Percentiles rank a stretch among this genome's conserved stretches.
phyloP scores from a whole-genome alignment of 2,329 filamentous ascomycete species.

The Colletotrichum sp. region DNA sequence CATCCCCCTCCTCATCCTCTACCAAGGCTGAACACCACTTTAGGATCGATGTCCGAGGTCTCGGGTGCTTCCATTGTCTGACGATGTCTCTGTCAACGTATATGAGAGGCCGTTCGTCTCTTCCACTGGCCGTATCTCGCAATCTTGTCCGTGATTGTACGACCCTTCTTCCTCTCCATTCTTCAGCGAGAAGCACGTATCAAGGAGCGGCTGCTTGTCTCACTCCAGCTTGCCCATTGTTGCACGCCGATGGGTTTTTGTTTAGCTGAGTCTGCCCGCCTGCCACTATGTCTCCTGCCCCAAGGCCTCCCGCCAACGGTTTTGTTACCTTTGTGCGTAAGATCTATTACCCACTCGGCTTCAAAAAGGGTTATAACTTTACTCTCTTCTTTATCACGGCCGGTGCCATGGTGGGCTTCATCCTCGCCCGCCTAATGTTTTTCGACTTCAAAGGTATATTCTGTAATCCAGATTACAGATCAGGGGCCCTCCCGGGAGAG shows the following conservation, averaged over 20 bases:
- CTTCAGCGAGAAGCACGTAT: conserved; percentile 8
- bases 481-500: conserved; percentile 35
- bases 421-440: conserved; percentile 51
- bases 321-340: conserved; percentile 25
- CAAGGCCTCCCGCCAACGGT: conserved; percentile 17
- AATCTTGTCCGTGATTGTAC: neutral
- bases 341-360: conserved; percentile 55
- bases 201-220: neutral
- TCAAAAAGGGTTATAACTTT: conserved; percentile 63
- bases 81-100: neutral
- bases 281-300: neutral
- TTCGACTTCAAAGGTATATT: conserved; percentile 45
- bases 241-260: neutral
- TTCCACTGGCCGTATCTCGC: neutral
- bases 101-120: neutral
- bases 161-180: neutral
- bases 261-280: neutral
- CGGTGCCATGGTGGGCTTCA: conserved; percentile 51
- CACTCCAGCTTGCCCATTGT: neutral
- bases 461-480: conserved; percentile 29
- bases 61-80: neutral
- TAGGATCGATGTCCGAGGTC: neutral
- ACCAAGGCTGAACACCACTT: neutral
- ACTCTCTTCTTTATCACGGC: conserved; percentile 54
- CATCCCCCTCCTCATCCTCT: neutral